Evolutionary conservation across 2,329 filamentous ascomycete species (phyloP).

Genomic region (Ophiostoma pallidulum): DNA sequence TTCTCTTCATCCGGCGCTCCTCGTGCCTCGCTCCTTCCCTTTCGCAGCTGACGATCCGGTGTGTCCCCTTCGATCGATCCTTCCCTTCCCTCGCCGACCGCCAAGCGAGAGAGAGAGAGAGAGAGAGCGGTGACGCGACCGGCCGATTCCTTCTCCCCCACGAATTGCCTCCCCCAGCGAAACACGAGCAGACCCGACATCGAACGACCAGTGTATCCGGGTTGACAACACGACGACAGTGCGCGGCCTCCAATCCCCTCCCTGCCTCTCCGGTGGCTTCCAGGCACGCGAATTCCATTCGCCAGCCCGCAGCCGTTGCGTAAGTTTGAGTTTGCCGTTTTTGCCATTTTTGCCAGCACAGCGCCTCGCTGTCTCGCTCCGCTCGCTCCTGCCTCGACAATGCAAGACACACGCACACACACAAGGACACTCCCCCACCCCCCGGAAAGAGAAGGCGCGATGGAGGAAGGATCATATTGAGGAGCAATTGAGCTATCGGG

Average conservation of each 20-base stretch:
- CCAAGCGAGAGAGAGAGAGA: background rate
- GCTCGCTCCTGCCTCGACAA: background rate
- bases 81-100: constrained; percentile 3
- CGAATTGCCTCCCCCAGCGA: background rate
- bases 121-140: background rate
- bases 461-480: background rate
- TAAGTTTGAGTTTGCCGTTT: constrained; percentile 10
- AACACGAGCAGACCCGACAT: background rate
- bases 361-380: background rate
- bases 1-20: constrained; percentile 2
- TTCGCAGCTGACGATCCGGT: too few relatives aligned
- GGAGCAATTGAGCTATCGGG: background rate
- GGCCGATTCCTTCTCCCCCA: background rate
- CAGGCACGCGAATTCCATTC: constrained; percentile 13
- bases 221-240: too few relatives aligned
- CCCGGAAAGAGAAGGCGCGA: background rate
- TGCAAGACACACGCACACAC: background rate
- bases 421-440: too few relatives aligned
- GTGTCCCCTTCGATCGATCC: background rate
- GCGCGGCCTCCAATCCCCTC: too few relatives aligned
- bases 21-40: constrained; percentile 10
- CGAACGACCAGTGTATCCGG: background rate
- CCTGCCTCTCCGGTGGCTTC: constrained; percentile 2
- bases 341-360: background rate
- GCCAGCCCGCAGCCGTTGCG: constrained; percentile 7